Evolutionary conservation across 768 basidiomycete species (phyloP), one percentile per base, ranked within the genome.

Genomic region (Suillus luteus): DNA sequence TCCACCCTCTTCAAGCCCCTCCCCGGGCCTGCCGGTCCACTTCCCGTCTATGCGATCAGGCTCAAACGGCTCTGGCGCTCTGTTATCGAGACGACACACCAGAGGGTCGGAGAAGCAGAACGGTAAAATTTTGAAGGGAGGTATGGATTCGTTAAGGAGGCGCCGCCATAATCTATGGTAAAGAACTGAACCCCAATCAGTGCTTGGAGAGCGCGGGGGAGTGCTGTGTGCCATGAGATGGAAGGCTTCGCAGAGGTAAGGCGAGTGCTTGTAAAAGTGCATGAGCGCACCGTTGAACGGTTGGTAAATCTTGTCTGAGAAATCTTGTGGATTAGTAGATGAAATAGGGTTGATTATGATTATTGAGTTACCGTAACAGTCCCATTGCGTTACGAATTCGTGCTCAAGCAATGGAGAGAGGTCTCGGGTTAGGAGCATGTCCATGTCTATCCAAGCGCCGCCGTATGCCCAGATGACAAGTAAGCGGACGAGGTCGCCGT

Each of bases 301-400:
- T 59, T 84, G 83, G 73, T 91, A 90, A 8, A 81, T 76, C 76
- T 91, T 90, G 76, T 87, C 91, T 91, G 72, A 55, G 35, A 14
- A 35, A 19, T 9, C 19, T 38, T 59, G 33, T 59, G 33, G 66
- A 54, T 62, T 11, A 62, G 62, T 40, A 9, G 33, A 14, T 11
- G 11, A 54, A 40, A 38, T 48, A 22, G 2, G n/a, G 38, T 31
- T 33, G 5, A 51, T n/a, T 14, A 62, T 33, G 5, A 51, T n/a
- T 14, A 62, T 3, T 60, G 55, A 37, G 12, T 67, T 75, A 96
- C 95, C 93, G 73, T 97, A 97, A 75, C 96, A 98, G 72, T 99
- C 96, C 96, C 96, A 99, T 73, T 99, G 95, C 1, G 93, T 96
- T 12, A 98, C 93, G 73, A 96, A 99, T 75, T 99, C 96, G 71